These are phyloP conservation scores for Domatiomyces globalis DNA, from an alignment of 2,329 filamentous ascomycete species.

Conservation along the genomic window DNA sequence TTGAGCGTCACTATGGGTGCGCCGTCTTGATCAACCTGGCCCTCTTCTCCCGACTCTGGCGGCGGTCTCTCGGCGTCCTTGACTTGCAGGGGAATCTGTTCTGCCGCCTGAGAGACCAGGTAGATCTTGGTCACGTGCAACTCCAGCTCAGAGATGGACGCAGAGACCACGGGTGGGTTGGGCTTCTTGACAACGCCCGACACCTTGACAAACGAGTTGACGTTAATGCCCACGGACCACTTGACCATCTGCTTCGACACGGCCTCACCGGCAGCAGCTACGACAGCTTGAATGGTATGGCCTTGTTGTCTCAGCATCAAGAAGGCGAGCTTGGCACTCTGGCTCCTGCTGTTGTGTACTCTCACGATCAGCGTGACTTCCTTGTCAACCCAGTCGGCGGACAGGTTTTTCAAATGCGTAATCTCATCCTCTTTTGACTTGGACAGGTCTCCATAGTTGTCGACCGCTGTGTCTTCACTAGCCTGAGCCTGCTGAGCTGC, in stretches of 20 bases:
- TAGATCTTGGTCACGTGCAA: slow-evolving; percentile 80
- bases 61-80: slow-evolving; percentile 38
- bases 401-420: slow-evolving; percentile 47
- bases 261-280: slow-evolving; percentile 42
- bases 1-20: slow-evolving; percentile 63
- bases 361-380: slow-evolving; percentile 63
- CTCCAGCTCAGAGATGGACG: slow-evolving; percentile 64
- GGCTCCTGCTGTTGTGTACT: slow-evolving; percentile 74
- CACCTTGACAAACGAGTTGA: slow-evolving; percentile 70
- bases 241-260: slow-evolving; percentile 88
- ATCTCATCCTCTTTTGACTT: slow-evolving; percentile 43
- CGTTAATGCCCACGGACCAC: slow-evolving; percentile 59
- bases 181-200: slow-evolving; percentile 71
- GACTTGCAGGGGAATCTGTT: slow-evolving; percentile 46
- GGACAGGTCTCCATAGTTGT: slow-evolving; percentile 64
- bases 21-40: slow-evolving; percentile 37
- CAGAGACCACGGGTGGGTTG: slow-evolving; percentile 76
- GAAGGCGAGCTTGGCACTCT: slow-evolving; percentile 85
- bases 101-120: slow-evolving; percentile 52
- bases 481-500: slow-evolving; percentile 14
- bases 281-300: slow-evolving; percentile 71
- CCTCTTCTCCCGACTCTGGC: slow-evolving; percentile 33
- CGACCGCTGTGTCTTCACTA: slow-evolving; percentile 46
- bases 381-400: slow-evolving; percentile 51
- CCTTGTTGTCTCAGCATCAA: slow-evolving; percentile 68